Percentiles rank a stretch among this genome's conserved stretches.
Evolutionary conservation across 345 rosid genomes (phyloP).

Genomic region (Euphorbia peplus): DNA sequence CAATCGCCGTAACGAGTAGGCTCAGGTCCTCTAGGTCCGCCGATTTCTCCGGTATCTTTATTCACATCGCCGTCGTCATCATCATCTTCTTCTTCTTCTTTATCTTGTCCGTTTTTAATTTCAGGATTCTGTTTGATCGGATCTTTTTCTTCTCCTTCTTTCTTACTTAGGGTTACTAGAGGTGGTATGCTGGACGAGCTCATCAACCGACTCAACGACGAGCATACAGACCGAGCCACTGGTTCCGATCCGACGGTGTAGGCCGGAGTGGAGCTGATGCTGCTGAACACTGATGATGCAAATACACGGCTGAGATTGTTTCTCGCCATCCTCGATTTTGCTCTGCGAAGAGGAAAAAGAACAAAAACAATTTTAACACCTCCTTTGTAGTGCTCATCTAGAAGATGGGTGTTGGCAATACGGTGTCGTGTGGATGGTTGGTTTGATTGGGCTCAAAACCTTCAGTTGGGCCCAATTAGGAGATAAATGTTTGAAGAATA

Average conservation of each 20-base stretch:
- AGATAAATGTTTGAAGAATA: no score
- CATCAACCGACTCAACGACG: constrained; percentile 13
- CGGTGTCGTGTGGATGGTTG: no score
- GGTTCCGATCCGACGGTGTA: constrained; percentile 11
- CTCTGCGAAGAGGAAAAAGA: background rate
- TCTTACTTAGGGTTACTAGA: background rate
- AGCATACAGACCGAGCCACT: background rate
- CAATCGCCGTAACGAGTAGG: constrained; percentile 96
- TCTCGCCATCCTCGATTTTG: constrained; percentile 29
- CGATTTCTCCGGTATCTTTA: constrained; percentile 73
- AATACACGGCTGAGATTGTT: constrained; percentile 32
- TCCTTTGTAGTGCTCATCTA: no score
- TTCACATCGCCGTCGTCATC: constrained; percentile 48
- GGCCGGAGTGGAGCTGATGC: constrained; percentile 7
- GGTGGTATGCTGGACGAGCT: constrained; percentile 12
- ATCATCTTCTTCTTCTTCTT: constrained; percentile 21
- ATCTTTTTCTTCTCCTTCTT: background rate
- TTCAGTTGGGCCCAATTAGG: no score
- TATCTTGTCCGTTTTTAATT: constrained; percentile 5
- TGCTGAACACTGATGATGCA: constrained; percentile 23
- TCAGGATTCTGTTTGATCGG: constrained; percentile 21
- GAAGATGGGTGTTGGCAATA: no score
- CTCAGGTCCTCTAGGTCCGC: constrained; percentile 84
- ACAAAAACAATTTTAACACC: no score
- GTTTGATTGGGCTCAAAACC: background rate